These are phyloP conservation scores for Marasmius tenuissimus DNA, from an alignment of 1,284 basidiomycete genomes.

Conservation along the genomic window DNA sequence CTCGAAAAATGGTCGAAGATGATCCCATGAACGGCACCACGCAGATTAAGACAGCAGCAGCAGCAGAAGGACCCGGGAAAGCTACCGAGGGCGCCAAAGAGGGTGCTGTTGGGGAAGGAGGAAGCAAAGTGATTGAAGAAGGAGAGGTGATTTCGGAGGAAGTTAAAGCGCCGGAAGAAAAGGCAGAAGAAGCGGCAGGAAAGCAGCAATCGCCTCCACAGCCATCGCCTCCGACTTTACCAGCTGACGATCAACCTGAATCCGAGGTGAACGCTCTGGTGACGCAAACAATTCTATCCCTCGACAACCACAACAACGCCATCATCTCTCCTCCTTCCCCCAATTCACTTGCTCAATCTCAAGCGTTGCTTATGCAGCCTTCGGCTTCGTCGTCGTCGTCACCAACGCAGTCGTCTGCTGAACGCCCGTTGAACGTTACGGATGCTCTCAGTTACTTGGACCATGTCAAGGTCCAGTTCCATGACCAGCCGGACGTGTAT, in stretches of 20 bases:
- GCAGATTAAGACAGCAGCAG: background rate
- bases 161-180: background rate
- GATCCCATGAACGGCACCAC: background rate
- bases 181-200: background rate
- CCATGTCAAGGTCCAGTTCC: slow-evolving; percentile 88
- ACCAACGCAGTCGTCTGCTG: slow-evolving; percentile 15
- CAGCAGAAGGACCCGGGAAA: background rate
- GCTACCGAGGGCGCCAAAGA: background rate
- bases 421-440: slow-evolving; percentile 70
- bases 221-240: background rate
- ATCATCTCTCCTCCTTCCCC: too few relatives aligned
- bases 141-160: background rate
- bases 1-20: background rate
- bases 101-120: background rate
- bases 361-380: too few relatives aligned
- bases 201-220: background rate
- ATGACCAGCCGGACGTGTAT: slow-evolving; percentile 88
- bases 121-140: background rate
- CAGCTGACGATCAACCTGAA: background rate
- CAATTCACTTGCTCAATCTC: too few relatives aligned
- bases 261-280: background rate
- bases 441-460: slow-evolving; percentile 96
- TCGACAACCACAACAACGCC: too few relatives aligned
- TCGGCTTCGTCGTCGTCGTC: background rate
- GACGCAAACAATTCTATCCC: background rate